Evolutionary conservation across 768 basidiomycete species (phyloP), one percentile per base, ranked within the genome.

Genomic region (Leccinum fibrillosum): DNA sequence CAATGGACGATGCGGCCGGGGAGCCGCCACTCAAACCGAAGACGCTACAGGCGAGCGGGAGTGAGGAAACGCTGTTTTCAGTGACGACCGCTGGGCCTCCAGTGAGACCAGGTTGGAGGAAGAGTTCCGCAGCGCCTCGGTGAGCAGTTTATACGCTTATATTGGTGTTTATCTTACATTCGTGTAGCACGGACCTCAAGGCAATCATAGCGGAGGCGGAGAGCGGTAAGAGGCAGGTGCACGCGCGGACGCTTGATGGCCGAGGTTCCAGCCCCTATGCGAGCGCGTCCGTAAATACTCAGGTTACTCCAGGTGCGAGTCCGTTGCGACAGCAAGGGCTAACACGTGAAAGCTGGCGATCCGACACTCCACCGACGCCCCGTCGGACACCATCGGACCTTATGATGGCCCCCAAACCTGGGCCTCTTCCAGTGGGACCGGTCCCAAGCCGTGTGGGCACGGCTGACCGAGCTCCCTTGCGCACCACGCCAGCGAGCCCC

Each of bases 201-300:
- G 74, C 82, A 15, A 83, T 98, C 57, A 92, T 98, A 83, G 90
- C 88, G 0, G 94, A 94, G 71, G 82, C 87, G 1, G 84, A 80
- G 50, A 74, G 66, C 15, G 69, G 59, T 30, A 71, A 64, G 55
- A 65, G 52, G 15, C 56, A 58, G 19, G 56, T 52, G 32, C 37
- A 60, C 32, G 21, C 35, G 34, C 42, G 32, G 19, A 13, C 52
- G 19, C 19, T 55, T 4, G 50, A 65, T 52, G 17, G 37, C 10
- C 57, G n/a, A 42, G 51, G 55, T 23, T 25, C 57, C 15, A 19
- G 39, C 45, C 28, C 13, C 2, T 8, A 23, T 19, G 37, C 15
- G 8, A 30, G 5, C 26, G 26, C 11, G 3, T 21, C 57, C 11
- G 19, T 25, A 5, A 45, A 15, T 12, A 5, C 4, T 21, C 48